These are phyloP conservation scores for Colletotrichum simmondsii DNA, from an alignment of 2,329 filamentous ascomycete genomes.

Conservation along the genomic window DNA sequence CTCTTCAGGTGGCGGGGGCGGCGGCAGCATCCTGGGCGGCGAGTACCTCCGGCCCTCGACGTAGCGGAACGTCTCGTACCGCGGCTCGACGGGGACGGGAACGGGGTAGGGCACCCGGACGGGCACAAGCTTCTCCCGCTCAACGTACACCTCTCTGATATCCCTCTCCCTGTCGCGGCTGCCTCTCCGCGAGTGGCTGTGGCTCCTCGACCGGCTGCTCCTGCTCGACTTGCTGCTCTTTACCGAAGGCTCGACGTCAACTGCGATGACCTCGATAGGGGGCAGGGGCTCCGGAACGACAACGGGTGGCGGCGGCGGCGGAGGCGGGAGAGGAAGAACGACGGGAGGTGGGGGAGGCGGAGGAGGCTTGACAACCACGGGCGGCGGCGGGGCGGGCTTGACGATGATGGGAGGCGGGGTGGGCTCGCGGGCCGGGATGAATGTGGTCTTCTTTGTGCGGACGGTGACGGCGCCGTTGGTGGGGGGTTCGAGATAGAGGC, in stretches of 20 bases:
- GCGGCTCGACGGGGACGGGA: constrained; percentile 45
- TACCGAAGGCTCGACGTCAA: constrained; percentile 40
- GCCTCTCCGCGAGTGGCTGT: constrained; percentile 42
- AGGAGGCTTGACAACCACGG: constrained; percentile 30
- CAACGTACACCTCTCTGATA: constrained; percentile 57
- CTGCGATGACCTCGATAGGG: constrained; percentile 40
- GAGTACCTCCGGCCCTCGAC: constrained; percentile 58
- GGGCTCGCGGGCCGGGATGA: constrained; percentile 50
- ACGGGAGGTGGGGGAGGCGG: constrained; percentile 37
- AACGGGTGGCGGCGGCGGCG: constrained; percentile 38
- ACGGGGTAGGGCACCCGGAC: constrained; percentile 54
- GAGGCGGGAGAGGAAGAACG: constrained; percentile 39
- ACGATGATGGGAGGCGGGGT: constrained; percentile 41
- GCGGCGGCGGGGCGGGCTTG: constrained; percentile 37
- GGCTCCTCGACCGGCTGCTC: constrained; percentile 38
- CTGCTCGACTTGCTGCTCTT: constrained; percentile 27
- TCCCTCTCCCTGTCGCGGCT: constrained; percentile 29
- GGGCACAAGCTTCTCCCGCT: constrained; percentile 61
- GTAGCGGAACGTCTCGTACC: constrained; percentile 63
- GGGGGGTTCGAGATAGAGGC: constrained; percentile 54
- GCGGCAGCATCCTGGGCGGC: constrained; percentile 41
- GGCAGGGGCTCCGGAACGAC: constrained; percentile 35
- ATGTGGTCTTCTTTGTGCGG: constrained; percentile 49
- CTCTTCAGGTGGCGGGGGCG: constrained; percentile 45
- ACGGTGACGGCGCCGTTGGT: constrained; percentile 50